phyloP scores from a whole-genome alignment of 1,284 basidiomycete genomes.

The Tilletia setariae region DNA sequence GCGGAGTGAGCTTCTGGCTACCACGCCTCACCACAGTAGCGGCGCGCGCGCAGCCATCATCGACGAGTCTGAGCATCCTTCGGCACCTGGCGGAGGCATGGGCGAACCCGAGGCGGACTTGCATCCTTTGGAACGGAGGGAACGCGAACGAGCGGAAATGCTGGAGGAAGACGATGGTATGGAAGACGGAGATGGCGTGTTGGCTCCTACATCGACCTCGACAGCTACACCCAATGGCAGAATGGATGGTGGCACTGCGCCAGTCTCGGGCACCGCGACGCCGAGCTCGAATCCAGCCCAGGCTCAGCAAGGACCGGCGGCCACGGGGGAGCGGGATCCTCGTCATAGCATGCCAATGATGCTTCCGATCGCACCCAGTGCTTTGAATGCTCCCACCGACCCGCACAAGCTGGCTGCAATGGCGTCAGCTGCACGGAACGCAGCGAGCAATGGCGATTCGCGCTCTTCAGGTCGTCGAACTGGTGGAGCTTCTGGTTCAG shows the following conservation, averaged over 20 bases:
- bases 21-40: neutral
- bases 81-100: neutral
- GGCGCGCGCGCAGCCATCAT: constrained; percentile 1
- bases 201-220: neutral
- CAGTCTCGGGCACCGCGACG: neutral
- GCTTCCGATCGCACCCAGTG: constrained; percentile 30
- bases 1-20: no score
- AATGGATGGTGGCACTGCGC: neutral
- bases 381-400: constrained; percentile 32
- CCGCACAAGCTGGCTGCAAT: constrained; percentile 35
- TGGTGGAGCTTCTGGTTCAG: neutral
- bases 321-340: neutral
- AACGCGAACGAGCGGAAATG: constrained; percentile 1
- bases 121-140: neutral
- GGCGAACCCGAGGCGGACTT: neutral
- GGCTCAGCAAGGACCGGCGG: neutral
- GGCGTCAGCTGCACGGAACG: constrained; percentile 7
- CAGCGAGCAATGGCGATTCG: neutral
- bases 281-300: neutral
- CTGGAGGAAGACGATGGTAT: neutral
- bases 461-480: neutral
- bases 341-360: neutral
- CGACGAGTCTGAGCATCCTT: constrained; percentile 4
- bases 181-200: neutral
- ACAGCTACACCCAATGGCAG: neutral